phyloP scores from a whole-genome alignment of 495 filamentous ascomycete genomes.

The Articulospora tetracladia region DNA sequence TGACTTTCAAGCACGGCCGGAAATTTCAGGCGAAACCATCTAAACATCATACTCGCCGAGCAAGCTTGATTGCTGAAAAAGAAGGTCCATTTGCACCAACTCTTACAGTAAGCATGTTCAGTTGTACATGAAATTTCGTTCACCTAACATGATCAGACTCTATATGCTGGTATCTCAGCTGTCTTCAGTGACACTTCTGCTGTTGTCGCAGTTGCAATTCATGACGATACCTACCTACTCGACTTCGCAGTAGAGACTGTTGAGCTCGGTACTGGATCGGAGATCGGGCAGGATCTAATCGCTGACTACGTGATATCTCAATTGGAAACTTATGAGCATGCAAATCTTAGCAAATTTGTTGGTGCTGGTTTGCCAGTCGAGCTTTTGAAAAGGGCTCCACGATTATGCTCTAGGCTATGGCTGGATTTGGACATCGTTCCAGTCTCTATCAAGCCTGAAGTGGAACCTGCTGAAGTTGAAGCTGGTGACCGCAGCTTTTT shows the following conservation, averaged over 20 bases:
- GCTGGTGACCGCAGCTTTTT: conserved; percentile 41
- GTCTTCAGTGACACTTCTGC: conserved; percentile 41
- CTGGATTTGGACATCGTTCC: conserved; percentile 73
- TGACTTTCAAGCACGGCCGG: conserved; percentile 36
- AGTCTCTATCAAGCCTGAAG: conserved; percentile 48
- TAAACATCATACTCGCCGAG: conserved; percentile 39
- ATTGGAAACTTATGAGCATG: conserved; percentile 52
- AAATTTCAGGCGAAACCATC: conserved; percentile 40
- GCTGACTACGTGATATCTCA: conserved; percentile 50
- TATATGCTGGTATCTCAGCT: conserved; percentile 61
- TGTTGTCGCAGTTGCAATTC: conserved; percentile 62
- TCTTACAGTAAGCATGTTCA: conserved; percentile 42
- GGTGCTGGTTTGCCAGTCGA: conserved; percentile 55
- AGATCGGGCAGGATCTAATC: conserved; percentile 39
- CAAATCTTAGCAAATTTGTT: conserved; percentile 64
- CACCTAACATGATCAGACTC: conserved; percentile 40
- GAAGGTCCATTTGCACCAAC: conserved; percentile 56
- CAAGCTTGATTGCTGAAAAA: conserved; percentile 38
- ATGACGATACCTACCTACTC: conserved; percentile 74
- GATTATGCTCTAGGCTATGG: conserved; percentile 73
- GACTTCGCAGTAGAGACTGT: conserved; percentile 66
- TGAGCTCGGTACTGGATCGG: conserved; percentile 28
- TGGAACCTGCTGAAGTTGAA: conserved; percentile 22
- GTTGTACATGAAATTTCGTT: not conserved
- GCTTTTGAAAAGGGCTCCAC: conserved; percentile 49